Conservation (phyloP, 768 basidiomycete genomes). For the Panellus pusillus region DNA sequence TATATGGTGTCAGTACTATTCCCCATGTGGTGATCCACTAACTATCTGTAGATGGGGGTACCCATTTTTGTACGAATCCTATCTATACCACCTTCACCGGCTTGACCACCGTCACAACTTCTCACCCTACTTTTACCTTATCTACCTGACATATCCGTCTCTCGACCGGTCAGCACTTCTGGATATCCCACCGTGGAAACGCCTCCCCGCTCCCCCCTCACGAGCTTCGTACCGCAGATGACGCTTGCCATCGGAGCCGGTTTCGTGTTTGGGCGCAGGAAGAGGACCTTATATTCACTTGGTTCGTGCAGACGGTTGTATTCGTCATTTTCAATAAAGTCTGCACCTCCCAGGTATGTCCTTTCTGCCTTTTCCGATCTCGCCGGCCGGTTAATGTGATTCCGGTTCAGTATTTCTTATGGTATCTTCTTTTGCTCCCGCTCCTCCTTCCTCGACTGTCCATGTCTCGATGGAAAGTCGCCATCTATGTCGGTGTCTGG, state of each 20-base stretch:
- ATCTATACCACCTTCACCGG: conserved; percentile 87
- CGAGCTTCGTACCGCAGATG: conserved; percentile 86
- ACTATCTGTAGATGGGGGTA: conserved; percentile 77
- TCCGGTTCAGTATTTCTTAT: conserved; percentile 82
- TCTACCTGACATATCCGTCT: conserved; percentile 80
- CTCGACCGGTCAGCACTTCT: conserved; percentile 21
- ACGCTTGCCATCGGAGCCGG: conserved; percentile 69
- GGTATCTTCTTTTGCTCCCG: conserved; percentile 91
- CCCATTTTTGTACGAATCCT: conserved; percentile 89
- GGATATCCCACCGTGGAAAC: conserved; percentile 35
- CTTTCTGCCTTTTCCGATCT: not conserved
- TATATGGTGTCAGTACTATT: conserved; percentile 69
- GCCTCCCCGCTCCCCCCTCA: conserved; percentile 65
- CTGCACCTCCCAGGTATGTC: conserved; percentile 87
- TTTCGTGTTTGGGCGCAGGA: conserved; percentile 61
- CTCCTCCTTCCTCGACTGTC: conserved; percentile 69
- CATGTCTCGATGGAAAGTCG: conserved; percentile 44
- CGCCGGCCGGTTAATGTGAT: not conserved
- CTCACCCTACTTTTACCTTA: conserved; percentile 95
- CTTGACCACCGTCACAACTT: conserved; percentile 98
- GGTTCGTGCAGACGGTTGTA: conserved; percentile 87
- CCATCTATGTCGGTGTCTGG: conserved; percentile 61
- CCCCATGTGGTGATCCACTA: not conserved
- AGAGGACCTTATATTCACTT: conserved; percentile 72
- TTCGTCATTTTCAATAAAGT: conserved; percentile 99